These are phyloP conservation scores for Paraphoma sp. DNA, from an alignment of 2,329 filamentous ascomycete genomes.

Conservation along the genomic window DNA sequence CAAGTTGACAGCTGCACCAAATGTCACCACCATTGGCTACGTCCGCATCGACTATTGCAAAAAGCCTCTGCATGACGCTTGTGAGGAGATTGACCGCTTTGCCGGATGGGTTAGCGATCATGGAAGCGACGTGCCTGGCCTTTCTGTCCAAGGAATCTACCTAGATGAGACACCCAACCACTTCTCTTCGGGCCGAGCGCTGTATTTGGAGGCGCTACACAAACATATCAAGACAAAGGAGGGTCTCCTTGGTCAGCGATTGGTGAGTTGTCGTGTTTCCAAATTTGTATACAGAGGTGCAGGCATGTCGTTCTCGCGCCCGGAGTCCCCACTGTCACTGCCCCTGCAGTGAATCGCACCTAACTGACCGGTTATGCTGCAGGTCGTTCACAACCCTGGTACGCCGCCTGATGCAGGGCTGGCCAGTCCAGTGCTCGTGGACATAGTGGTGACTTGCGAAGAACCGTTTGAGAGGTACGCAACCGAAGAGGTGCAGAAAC, in stretches of 20 bases:
- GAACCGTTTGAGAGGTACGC: slow-evolving; percentile 4
- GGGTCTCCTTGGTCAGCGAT: slow-evolving; percentile 7
- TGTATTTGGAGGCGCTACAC: slow-evolving; percentile 7
- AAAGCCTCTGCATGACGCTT: slow-evolving; percentile 10
- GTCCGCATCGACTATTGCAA: slow-evolving; percentile 56
- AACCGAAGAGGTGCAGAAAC: slow-evolving; percentile 1
- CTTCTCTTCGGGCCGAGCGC: slow-evolving; percentile 1
- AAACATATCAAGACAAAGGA: slow-evolving; percentile 5
- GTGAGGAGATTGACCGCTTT: slow-evolving; percentile 53
- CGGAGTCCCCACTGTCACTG: neutral
- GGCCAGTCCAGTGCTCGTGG: slow-evolving; percentile 2
- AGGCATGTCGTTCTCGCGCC: neutral
- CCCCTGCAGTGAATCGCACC: neutral
- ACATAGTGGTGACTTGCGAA: slow-evolving; percentile 4
- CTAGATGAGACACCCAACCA: slow-evolving; percentile 54
- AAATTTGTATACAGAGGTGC: neutral
- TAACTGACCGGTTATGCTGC: neutral
- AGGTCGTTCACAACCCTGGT: slow-evolving; percentile 12
- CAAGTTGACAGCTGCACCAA: slow-evolving; percentile 47
- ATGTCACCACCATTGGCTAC: slow-evolving; percentile 56
- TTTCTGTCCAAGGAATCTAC: slow-evolving; percentile 56
- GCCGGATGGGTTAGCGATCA: slow-evolving; percentile 43
- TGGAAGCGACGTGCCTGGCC: slow-evolving; percentile 35
- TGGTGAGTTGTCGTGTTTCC: slow-evolving; percentile 7
- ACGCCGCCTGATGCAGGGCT: slow-evolving; percentile 5